Base-by-base conservation (phyloP, 1,139 yeast genomes). In the Hyphopichia khmerensis region DNA sequence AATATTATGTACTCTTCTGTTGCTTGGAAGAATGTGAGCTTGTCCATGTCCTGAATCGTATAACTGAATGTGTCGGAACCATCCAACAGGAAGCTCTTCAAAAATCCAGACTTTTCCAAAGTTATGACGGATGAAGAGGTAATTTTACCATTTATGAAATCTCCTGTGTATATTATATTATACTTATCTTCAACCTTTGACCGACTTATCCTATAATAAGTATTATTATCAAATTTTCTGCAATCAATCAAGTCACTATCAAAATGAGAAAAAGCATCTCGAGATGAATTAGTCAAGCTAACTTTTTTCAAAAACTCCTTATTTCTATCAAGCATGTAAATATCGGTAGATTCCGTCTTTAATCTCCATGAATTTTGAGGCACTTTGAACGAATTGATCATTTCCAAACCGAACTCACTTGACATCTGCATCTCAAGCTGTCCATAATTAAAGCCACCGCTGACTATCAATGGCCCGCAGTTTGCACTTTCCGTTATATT, bases 401-500 rank as follows among this genome's bases (percentile, higher is more conserved):
- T 21, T 21, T 21, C 24, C 5, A 21, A 21, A 21, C 24, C 8
- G 8, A 6, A 21, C 8, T 21, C 24, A 21, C 24, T 21, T 21
- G 24, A 21, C 24, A 21, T 5, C 24, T 6, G 8, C 5, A 21
- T 8, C 8, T 7, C 13, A 8, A 26, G 4, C 13, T 26, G 13
- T 11, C 29, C 29, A 8, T 7, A 26, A 11, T 4, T 13, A 11
- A 26, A 26, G 10, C 29, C 29, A 9, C 29, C 29, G 4, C 4
- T 4, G 13, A 7, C 5, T 26, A 26, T 11, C 10, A 26, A 11
- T 8, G 29, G 29, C 10, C 29, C 29, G n/a, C 13, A 9, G 13
- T 4, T 26, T 26, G 29, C 10, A 13, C n/a, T 11, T 3, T 11
- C 4, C n/a, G n/a, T 52, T 11, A 70, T 47, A 43, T 64, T 67